Base-by-base conservation (phyloP, 2,329 filamentous ascomycete species). In the Colletotrichum eleusines region DNA sequence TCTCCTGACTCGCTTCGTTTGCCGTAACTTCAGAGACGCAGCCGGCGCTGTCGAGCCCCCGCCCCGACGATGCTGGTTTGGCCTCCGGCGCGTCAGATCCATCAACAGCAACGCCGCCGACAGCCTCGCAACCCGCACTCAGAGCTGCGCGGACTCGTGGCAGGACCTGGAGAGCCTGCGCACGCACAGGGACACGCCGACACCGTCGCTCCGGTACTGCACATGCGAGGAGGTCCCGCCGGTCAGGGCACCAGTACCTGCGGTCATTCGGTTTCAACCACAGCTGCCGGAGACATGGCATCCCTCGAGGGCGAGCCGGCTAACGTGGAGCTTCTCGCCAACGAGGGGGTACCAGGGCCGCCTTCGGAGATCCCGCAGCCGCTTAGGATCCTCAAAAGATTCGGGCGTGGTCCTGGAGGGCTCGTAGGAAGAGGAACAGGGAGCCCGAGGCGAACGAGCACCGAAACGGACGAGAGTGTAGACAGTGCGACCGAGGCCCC, bases 351-450 rank as follows among this genome's bases (percentile, higher is more conserved):
- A 50, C 75, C 38, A 40, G 58, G 18, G 23, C 31, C n/a, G 16
- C 31, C 40, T 16, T 59, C 59, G 28, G 79, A 78, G 74, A 75
- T 76, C 66, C 83, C 86, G 23, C 80, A 80, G 40, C 87, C 88
- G 14, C 76, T 89, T 42, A 83, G 84, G 50, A 86, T 89, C 75
- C 76, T 84, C 75, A 89, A 87, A 75, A 78, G 79, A 75, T 23
- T 71, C 72, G 66, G 61, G 69, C 8, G 54, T 63, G n/a, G 53
- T 44, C 12, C 28, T 59, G 44, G 58, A 68, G 42, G 51, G 35
- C 18, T 44, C 53, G 20, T 12, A 14, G 18, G 60, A 72, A 31
- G 50, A 65, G 69, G 63, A 16, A 78, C 73, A 73, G 75, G 73
- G 74, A 65, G 76, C 42, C 33, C 61, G 35, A 72, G 70, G 35